Conservation (phyloP, 768 basidiomycete genomes). For the Kwoniella shandongensis region DNA sequence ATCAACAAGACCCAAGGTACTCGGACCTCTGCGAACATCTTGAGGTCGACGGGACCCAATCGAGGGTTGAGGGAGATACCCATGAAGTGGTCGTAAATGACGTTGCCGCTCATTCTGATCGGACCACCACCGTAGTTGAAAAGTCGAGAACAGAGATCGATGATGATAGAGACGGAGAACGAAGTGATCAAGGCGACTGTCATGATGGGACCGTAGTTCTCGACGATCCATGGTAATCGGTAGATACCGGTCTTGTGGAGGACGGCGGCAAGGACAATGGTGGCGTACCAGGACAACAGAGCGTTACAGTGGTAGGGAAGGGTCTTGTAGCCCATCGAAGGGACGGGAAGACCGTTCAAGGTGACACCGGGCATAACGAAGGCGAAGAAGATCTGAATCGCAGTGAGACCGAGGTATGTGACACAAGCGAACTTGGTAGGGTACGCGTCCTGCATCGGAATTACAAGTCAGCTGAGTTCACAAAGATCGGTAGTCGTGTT, state of each 20-base stretch:
- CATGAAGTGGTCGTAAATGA: constrained; percentile 96
- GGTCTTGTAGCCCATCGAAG: constrained; percentile 86
- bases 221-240: constrained; percentile 90
- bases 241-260: constrained; percentile 80
- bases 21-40: constrained; percentile 98
- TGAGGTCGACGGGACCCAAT: constrained; percentile 84
- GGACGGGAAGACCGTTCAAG: constrained; percentile 85
- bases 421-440: constrained; percentile 86
- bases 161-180: constrained; percentile 73
- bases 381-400: constrained; percentile 86
- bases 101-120: constrained; percentile 91
- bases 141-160: constrained; percentile 74
- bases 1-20: constrained; percentile 97
- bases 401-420: constrained; percentile 83
- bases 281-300: constrained; percentile 76
- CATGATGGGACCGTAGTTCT: constrained; percentile 95
- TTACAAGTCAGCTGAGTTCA: neutral
- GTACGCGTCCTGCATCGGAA: constrained; percentile 70
- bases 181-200: constrained; percentile 90
- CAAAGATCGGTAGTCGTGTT: neutral
- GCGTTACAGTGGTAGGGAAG: constrained; percentile 98
- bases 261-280: constrained; percentile 68
- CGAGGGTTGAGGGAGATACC: constrained; percentile 92
- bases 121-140: constrained; percentile 65
- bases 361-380: constrained; percentile 85